These are phyloP conservation scores for Rhododendron williamsianum DNA, from an alignment of 148 eudicot species.

Conservation along the genomic window DNA sequence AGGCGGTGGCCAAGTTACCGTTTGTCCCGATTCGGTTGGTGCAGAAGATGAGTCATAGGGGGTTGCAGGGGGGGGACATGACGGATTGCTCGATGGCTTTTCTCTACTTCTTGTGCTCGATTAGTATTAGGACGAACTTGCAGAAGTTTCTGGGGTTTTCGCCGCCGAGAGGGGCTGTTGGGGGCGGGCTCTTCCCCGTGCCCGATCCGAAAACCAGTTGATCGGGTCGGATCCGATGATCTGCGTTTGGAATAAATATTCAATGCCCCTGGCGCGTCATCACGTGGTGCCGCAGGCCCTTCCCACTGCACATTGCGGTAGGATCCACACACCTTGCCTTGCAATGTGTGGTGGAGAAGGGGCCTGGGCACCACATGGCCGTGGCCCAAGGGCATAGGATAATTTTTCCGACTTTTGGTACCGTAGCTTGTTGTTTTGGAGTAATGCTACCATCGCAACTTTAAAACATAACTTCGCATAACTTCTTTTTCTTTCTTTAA, in stretches of 20 bases:
- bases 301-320: too few relatives aligned
- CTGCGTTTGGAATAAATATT: too few relatives aligned
- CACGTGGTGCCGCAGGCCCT: too few relatives aligned
- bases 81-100: constrained; percentile 99
- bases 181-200: constrained; percentile 73
- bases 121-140: constrained; percentile 88
- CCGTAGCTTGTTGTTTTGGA: too few relatives aligned
- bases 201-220: constrained; percentile 83
- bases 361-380: too few relatives aligned
- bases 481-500: not conserved
- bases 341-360: too few relatives aligned
- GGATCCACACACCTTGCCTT: too few relatives aligned
- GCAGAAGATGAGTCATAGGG: constrained; percentile 95
- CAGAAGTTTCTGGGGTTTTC: constrained; percentile 95
- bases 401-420: too few relatives aligned
- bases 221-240: not conserved
- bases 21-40: constrained; percentile 70
- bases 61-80: constrained; percentile 73
- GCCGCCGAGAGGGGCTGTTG: constrained; percentile 83
- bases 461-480: too few relatives aligned
- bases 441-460: too few relatives aligned
- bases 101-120: constrained; percentile 79
- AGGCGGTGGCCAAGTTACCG: constrained; percentile 76
- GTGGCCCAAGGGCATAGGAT: too few relatives aligned
- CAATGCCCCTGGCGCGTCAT: too few relatives aligned